phyloP scores from a whole-genome alignment of 2,329 filamentous ascomycete genomes.

The Alternaria angustiovoidea region DNA sequence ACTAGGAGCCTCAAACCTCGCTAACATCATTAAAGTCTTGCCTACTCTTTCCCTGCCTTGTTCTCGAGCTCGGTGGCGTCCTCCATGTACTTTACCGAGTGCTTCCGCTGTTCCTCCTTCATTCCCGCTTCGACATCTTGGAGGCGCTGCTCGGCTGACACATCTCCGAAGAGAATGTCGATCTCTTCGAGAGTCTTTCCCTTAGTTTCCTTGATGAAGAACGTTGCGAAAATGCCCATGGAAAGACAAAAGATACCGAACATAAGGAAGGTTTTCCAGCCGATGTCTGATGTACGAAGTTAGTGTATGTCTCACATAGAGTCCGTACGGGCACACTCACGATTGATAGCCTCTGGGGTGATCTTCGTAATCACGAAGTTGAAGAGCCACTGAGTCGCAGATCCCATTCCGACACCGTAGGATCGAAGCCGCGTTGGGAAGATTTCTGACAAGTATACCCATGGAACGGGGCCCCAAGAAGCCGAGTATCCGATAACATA shows the following conservation, averaged over 20 bases:
- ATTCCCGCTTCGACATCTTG: constrained; percentile 11
- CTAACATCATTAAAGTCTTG: not conserved
- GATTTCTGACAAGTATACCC: constrained; percentile 78
- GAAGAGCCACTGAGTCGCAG: constrained; percentile 76
- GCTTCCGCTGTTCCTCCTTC: constrained; percentile 12
- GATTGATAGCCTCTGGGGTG: constrained; percentile 67
- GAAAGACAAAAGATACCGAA: constrained; percentile 59
- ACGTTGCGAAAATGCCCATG: constrained; percentile 55
- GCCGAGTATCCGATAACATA: constrained; percentile 77
- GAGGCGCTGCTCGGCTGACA: constrained; percentile 10
- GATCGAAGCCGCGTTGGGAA: constrained; percentile 72
- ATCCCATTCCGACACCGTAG: constrained; percentile 74
- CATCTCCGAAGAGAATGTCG: constrained; percentile 55
- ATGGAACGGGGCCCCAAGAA: constrained; percentile 76
- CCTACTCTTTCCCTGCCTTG: constrained; percentile 1
- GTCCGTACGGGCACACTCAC: constrained; percentile 40
- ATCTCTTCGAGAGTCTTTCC: constrained; percentile 56
- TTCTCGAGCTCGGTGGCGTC: constrained; percentile 7
- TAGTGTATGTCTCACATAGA: not conserved
- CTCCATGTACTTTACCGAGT: constrained; percentile 9
- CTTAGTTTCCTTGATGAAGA: constrained; percentile 56
- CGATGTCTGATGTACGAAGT: constrained; percentile 22
- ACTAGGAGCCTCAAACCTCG: not conserved
- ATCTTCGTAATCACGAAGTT: constrained; percentile 72
- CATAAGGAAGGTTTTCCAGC: constrained; percentile 56